Base-by-base conservation (phyloP, 2,329 filamentous ascomycete genomes). In the Hysterium pulicare region DNA sequence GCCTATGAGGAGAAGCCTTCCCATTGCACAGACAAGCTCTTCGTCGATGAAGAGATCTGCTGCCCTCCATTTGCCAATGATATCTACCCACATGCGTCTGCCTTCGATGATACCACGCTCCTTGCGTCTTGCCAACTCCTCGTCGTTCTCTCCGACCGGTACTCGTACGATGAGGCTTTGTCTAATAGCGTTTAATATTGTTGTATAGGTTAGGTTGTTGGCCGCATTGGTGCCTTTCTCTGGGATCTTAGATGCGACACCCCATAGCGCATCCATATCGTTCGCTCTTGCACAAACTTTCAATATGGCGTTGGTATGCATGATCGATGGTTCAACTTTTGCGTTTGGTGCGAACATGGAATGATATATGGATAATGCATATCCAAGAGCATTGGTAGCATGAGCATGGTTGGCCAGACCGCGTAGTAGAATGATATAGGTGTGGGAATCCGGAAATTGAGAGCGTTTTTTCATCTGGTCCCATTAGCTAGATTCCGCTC, bases 401-500 rank as follows among this genome's bases (percentile, higher is more conserved):
- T 84, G 77, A 1, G 76, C 61, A 13, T 83, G 81, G 32, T 74
- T 68, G 31, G 83, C 78, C 41, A 90, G 81, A 22, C 90, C 91
- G 38, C 80, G 76, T 52, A 98, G 82, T 45, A 97, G 78, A 44
- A 87, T 83, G 15, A 87, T 93, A 61, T 87, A 96, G 0, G 93
- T 96, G 55, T 84, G 79, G 3, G 81, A 78, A 61, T 90, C 91
- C 1, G 93, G 91, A 20, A 78, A 74, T 56, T 94, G 86, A 4
- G 76, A 84, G 47, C 90, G 79, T 71, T 97, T 97, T 71, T 97
- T 98, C 91, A 98, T 97, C 86, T 88, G 53, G n/a, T n/a, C n/a
- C n/a, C n/a, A n/a, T n/a, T n/a, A n/a, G n/a, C 10, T 45, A 34
- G 22, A 26, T 32, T 43, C 47, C 40, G 36, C 28, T 42, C 58